phyloP scores from a whole-genome alignment of 371 early-diverging fungal genomes.

The Fennellomyces sp. region DNA sequence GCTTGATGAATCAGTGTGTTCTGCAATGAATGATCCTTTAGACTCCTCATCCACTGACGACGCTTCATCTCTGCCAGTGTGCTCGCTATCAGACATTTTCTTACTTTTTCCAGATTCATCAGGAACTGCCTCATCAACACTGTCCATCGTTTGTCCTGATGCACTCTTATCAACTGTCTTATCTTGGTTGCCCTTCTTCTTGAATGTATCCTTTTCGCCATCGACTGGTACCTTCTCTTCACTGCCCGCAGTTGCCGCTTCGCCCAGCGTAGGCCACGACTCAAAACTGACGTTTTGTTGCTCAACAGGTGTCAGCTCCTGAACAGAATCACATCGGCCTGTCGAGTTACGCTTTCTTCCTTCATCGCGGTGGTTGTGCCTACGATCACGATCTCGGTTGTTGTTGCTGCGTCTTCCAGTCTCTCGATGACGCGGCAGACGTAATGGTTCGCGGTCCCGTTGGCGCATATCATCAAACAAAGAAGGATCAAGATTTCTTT shows the following conservation, averaged over 20 bases:
- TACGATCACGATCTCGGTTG: background rate
- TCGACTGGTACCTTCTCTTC: background rate
- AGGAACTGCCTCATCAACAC: background rate
- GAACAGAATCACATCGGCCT: background rate
- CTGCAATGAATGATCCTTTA: constrained; percentile 1
- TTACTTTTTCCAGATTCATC: background rate
- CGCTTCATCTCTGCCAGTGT: background rate
- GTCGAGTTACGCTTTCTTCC: background rate
- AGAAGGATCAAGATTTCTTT: constrained; percentile 14
- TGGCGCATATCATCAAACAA: constrained; percentile 3
- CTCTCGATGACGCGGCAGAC: background rate
- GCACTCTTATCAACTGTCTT: background rate
- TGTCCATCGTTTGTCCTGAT: background rate
- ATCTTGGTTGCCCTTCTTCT: background rate
- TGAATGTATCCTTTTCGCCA: background rate
- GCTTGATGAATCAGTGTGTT: background rate
- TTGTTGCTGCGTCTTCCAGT: background rate
- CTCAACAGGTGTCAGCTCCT: background rate
- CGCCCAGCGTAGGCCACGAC: background rate
- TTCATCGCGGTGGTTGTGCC: constrained; percentile 2
- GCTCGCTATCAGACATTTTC: background rate
- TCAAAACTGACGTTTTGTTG: background rate
- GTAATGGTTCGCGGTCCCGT: background rate
- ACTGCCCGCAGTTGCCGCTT: background rate
- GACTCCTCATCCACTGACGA: background rate